Evolutionary conservation across 495 filamentous ascomycete genomes (phyloP).

Genomic region (Penicillium chermesinum): DNA sequence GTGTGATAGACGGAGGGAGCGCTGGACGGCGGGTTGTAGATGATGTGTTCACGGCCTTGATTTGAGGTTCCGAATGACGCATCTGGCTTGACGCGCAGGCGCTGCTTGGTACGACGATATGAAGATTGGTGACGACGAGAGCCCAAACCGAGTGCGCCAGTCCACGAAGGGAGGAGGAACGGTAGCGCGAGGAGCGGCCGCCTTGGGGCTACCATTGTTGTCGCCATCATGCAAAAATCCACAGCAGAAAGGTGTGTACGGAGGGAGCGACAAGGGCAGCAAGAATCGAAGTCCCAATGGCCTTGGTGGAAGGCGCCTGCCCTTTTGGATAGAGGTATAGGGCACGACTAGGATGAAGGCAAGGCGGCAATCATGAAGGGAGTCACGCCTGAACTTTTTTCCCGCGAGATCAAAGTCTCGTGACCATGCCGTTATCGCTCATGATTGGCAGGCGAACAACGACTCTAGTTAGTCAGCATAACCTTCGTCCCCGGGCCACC

Average conservation of each 20-base stretch:
- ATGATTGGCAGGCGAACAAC: too few relatives aligned
- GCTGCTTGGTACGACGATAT: constrained; percentile 63
- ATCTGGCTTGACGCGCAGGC: constrained; percentile 68
- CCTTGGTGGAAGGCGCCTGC: not conserved
- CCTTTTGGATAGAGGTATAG: not conserved
- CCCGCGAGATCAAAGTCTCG: constrained; percentile 15
- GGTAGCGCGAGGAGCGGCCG: constrained; percentile 40
- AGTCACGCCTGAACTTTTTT: constrained; percentile 22
- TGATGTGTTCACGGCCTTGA: constrained; percentile 57
- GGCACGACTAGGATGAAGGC: too few relatives aligned
- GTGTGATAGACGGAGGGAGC: constrained; percentile 78
- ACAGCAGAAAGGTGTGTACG: not conserved
- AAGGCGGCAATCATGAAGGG: not conserved
- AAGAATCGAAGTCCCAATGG: not conserved
- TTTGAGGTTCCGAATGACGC: constrained; percentile 57
- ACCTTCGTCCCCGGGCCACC: too few relatives aligned
- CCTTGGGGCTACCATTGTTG: constrained; percentile 27
- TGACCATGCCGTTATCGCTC: constrained; percentile 10
- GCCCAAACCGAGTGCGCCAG: constrained; percentile 28
- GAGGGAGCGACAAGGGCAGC: not conserved
- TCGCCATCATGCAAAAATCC: constrained; percentile 22
- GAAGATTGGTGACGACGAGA: constrained; percentile 60
- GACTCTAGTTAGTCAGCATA: too few relatives aligned
- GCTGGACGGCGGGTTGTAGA: constrained; percentile 93
- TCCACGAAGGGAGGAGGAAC: constrained; percentile 37